Base-by-base conservation (phyloP, 305 asterid species). In the Coffea humblotiana region DNA sequence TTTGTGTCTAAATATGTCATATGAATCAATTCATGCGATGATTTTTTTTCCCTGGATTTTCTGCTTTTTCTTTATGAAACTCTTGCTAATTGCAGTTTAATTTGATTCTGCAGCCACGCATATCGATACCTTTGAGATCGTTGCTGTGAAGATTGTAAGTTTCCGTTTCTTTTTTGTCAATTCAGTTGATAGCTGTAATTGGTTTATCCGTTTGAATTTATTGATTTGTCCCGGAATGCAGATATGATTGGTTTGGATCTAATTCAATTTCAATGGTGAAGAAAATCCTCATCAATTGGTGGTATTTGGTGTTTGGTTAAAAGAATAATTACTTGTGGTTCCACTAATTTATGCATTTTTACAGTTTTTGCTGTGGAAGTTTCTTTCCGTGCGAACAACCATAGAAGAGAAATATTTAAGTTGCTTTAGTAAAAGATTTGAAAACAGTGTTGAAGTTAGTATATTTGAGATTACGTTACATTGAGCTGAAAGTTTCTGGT, bases 131-230 rank as follows among this genome's bases (percentile, higher is more conserved):
- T 90, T 85, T 66, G 98, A 94, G 95, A 92, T 94, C 87, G 98
- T 94, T 16, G 98, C 98, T 16, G 93, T 93, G 84, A 94, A 94
- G 89, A 94, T 94, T 71, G 98, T 94, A 91, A 94, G 98, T 88
- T 75, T 37, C 2, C 43, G 5, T 37, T 37, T 37, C 43, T 37
- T 77, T 81, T 58, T 52, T 75, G 61, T 79, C 49, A 68, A 52
- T 66, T 85, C 15, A 60, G 3, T 68, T 74, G 72, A 43, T 79
- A 40, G 58, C 51, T 45, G 47, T 71, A 16, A 35, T 64, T 27
- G 21, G 27, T 2, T 63, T 63, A 6, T 63, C 32, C 14, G 13
- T 16, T 64, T 64, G 58, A 54, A 25, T 75, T 75, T 40, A 23
- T 77, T 19, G 2, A 47, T 48, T 11, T 27, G 25, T 19, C 51